A percentile compares a stretch with the other conserved stretches of the same genome.
Conservation (phyloP, 345 rosid genomes). For the Sapria himalayana region DNA sequence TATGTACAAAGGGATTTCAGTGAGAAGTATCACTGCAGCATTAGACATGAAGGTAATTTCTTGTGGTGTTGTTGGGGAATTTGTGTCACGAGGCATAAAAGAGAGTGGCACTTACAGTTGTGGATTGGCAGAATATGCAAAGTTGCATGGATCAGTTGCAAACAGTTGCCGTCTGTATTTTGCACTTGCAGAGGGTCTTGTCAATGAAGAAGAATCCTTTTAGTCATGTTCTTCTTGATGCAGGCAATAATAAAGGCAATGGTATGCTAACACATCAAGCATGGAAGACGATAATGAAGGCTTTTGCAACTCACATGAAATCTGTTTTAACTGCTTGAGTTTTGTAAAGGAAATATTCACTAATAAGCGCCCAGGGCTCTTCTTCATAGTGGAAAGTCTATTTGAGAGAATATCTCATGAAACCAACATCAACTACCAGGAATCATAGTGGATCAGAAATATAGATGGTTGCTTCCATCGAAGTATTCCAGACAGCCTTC, state of each 20-base stretch:
- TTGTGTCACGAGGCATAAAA: conserved; percentile 82
- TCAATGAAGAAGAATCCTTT: conserved; percentile 96
- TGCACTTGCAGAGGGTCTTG: conserved; percentile 95
- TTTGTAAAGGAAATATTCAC: conserved; percentile 92
- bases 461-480: conserved; percentile 59
- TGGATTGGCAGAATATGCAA: conserved; percentile 76
- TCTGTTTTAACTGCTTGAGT: conserved; percentile 93
- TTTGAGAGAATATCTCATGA: conserved; percentile 66
- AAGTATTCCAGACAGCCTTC: conserved; percentile 82
- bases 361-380: conserved; percentile 73
- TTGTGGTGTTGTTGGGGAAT: conserved; percentile 28
- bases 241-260: conserved; percentile 91
- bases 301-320: conserved; percentile 82
- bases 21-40: conserved; percentile 53
- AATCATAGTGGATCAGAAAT: conserved; percentile 50
- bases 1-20: conserved; percentile 57
- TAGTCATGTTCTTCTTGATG: conserved; percentile 79
- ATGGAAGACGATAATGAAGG: conserved; percentile 90
- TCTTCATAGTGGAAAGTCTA: conserved; percentile 60
- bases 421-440: conserved; percentile 82
- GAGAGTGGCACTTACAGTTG: conserved; percentile 82
- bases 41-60: conserved; percentile 94
- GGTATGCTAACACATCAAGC: conserved; percentile 62
- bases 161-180: conserved; percentile 59
- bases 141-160: conserved; percentile 75